Evolutionary conservation across 2,329 filamentous ascomycete species (phyloP), one percentile per base, ranked within the genome.

Genomic region (Stagonosporopsis tanaceti): DNA sequence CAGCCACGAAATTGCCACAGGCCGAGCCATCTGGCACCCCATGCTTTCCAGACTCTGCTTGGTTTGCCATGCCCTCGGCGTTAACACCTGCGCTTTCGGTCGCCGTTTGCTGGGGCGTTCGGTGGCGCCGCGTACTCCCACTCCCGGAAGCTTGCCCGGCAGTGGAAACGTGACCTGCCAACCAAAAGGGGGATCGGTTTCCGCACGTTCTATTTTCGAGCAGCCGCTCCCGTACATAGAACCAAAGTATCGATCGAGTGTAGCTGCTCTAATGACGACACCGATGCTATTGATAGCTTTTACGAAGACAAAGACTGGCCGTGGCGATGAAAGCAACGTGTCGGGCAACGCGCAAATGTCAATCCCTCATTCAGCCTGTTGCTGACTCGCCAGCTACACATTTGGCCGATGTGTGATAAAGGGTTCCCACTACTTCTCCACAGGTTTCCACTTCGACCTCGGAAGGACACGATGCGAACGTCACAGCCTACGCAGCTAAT

Each of bases 81-180:
- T 37, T 44, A 42, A 44, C 38, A 38, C 32, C 30, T 52, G 42
- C 38, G 17, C 20, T 20, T 35, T 57, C 47, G 38, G 54, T 52
- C 24, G 44, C 54, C 48, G 48, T 57, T 52, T 35, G 41, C 44
- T 42, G 39, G 44, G 48, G 32, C 48, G 44, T 52, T 47, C 37
- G 24, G 14, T 57, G 47, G 54, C 47, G 54, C 54, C 54, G 48
- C 54, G 47, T 52, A 44, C 37, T 55, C 52, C 45, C 52, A 42
- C 47, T 57, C 54, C 47, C 54, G 54, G 25, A 35, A n/a, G 17
- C 11, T 27, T 5, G 37, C 37, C 38, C 44, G 54, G 48, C 48
- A 45, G 14, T 45, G 45, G 11, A 32, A 27, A 30, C 24, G 47
- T 51, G 47, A 44, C 47, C 30, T 52, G 8, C 38, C 38, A 24